These are phyloP conservation scores for Colletotrichum theobromicola DNA, from an alignment of 2,329 filamentous ascomycete genomes.

Conservation along the genomic window DNA sequence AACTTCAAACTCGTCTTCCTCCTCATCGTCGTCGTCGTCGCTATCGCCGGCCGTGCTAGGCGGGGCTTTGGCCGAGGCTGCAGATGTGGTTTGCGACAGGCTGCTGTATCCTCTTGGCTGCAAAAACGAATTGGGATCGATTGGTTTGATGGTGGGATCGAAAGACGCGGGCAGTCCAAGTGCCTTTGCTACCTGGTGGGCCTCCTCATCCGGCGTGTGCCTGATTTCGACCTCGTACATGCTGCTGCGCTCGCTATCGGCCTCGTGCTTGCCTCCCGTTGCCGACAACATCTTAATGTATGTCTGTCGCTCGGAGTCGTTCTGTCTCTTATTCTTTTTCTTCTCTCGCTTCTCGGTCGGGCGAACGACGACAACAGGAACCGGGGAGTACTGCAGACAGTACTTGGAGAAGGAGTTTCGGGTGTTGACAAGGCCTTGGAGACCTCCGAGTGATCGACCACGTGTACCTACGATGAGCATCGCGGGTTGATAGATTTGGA, in stretches of 20 bases:
- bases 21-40: constrained; percentile 48
- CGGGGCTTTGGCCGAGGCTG: background rate
- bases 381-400: constrained; percentile 90
- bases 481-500: constrained; percentile 88
- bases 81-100: background rate
- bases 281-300: constrained; percentile 81
- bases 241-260: constrained; percentile 58
- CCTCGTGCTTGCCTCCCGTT: constrained; percentile 60
- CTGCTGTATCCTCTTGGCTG: constrained; percentile 14
- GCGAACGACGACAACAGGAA: constrained; percentile 90
- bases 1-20: constrained; percentile 49
- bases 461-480: constrained; percentile 91
- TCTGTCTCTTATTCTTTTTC: constrained; percentile 84
- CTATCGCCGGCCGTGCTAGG: constrained; percentile 38
- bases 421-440: constrained; percentile 81
- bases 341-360: constrained; percentile 87
- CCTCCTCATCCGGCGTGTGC: constrained; percentile 65
- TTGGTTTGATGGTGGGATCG: constrained; percentile 67
- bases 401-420: constrained; percentile 91
- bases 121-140: constrained; percentile 39
- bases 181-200: constrained; percentile 67
- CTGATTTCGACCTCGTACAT: constrained; percentile 60
- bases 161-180: constrained; percentile 67
- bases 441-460: constrained; percentile 82
- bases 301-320: constrained; percentile 76